Conservation (phyloP, 1,284 basidiomycete species). For the Tranzscheliella williamsii region DNA sequence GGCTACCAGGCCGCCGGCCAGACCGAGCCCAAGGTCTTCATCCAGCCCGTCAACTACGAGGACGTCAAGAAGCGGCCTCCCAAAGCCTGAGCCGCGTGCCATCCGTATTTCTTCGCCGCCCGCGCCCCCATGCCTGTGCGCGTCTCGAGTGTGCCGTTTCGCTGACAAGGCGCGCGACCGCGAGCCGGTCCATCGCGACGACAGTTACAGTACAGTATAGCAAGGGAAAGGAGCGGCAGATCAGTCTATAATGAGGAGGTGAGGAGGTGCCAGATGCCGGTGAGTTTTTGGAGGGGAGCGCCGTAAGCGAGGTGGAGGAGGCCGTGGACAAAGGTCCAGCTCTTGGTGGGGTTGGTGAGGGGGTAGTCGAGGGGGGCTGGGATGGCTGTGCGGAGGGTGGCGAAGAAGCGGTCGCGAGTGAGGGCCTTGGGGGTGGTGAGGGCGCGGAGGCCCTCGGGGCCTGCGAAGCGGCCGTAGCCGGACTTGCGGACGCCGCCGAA, state of each 20-base stretch:
- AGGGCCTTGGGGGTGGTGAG: slow-evolving; percentile 86
- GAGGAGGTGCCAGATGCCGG: slow-evolving; percentile 10
- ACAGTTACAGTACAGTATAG: no score
- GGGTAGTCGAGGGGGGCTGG: slow-evolving; percentile 66
- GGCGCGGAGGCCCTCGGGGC: slow-evolving; percentile 84
- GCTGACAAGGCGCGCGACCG: not conserved
- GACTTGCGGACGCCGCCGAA: slow-evolving; percentile 81
- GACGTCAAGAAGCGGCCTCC: slow-evolving; percentile 54
- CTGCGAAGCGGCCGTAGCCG: slow-evolving; percentile 61
- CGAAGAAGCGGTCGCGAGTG: slow-evolving; percentile 81
- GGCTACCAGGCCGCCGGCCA: slow-evolving; percentile 49
- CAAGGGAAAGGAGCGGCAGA: no score
- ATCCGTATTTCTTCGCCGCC: no score
- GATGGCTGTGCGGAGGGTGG: slow-evolving; percentile 78
- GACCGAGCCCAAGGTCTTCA: slow-evolving; percentile 47
- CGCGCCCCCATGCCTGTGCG: no score
- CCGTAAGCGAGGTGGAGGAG: slow-evolving; percentile 26
- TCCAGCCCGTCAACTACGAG: slow-evolving; percentile 52
- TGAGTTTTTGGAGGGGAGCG: not conserved
- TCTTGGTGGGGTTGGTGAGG: slow-evolving; percentile 13
- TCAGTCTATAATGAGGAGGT: no score
- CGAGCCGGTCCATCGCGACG: no score
- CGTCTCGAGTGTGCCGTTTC: no score
- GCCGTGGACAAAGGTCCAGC: slow-evolving; percentile 25
- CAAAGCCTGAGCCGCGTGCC: no score